Evolutionary conservation across 1,284 basidiomycete species (phyloP).

Genomic region (Cronartium quercuum): DNA sequence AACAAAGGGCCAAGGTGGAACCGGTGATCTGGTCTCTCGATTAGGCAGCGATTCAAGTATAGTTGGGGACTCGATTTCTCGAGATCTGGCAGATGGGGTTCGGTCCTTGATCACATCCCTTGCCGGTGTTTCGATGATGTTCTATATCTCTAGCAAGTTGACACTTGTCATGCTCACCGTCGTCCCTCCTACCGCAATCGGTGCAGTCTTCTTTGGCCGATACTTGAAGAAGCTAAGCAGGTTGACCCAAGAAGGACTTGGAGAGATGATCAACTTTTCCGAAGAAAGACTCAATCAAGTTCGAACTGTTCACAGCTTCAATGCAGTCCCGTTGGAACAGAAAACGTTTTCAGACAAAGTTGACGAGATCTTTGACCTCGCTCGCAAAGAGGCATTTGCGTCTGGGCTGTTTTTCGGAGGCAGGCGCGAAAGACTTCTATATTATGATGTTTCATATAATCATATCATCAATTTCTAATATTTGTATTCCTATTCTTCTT

Average conservation of each 20-base stretch:
- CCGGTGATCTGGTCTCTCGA: conserved; percentile 87
- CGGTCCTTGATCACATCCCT: conserved; percentile 75
- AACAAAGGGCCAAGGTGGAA: conserved; percentile 68
- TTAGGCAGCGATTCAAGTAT: conserved; percentile 88
- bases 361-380: conserved; percentile 64
- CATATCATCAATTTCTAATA: neutral
- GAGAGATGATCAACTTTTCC: conserved; percentile 80
- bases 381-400: conserved; percentile 80
- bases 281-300: conserved; percentile 88
- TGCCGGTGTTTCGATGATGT: conserved; percentile 92
- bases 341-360: conserved; percentile 57
- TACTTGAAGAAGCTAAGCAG: conserved; percentile 88
- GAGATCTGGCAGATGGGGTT: conserved; percentile 84
- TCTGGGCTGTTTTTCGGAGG: conserved; percentile 80
- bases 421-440: conserved; percentile 30
- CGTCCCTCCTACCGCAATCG: conserved; percentile 89
- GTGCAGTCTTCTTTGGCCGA: conserved; percentile 91
- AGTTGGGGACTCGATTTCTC: conserved; percentile 87
- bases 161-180: conserved; percentile 88
- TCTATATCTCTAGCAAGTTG: conserved; percentile 82
- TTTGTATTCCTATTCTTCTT: conserved; percentile 47
- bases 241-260: conserved; percentile 85
- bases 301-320: conserved; percentile 87
- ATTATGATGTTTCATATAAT: neutral
- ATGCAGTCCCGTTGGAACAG: conserved; percentile 67